Evolutionary conservation across 208 protist species (phyloP).

Genomic region (Strigomonas galati): DNA sequence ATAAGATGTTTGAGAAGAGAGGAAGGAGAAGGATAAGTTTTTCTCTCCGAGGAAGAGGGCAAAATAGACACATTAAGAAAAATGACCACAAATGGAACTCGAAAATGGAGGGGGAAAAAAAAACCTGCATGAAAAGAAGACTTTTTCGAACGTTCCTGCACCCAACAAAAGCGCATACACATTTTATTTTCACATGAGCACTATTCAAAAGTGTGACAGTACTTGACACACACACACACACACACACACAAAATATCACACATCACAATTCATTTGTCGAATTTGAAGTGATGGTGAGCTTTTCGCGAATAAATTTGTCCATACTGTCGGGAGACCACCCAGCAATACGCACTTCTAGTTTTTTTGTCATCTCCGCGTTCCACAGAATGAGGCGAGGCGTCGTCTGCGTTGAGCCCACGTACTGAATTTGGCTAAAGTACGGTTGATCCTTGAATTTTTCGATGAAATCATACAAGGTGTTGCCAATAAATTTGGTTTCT

Average conservation of each 20-base stretch:
- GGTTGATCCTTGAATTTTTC: neutral
- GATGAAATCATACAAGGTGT: slow-evolving; percentile 2
- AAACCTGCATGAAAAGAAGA: neutral
- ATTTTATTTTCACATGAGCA: neutral
- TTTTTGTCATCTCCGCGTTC: slow-evolving; percentile 10
- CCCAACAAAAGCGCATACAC: neutral
- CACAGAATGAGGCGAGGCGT: slow-evolving; percentile 27
- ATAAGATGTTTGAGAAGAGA: no score
- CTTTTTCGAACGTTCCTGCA: neutral
- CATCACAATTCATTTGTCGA: no score
- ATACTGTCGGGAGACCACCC: slow-evolving; percentile 33
- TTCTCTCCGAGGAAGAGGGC: no score
- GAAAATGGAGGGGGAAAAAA: neutral
- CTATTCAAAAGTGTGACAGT: no score
- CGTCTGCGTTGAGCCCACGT: neutral
- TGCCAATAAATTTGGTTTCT: slow-evolving; percentile 10
- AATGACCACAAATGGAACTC: neutral
- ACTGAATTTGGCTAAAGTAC: neutral
- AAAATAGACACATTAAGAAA: neutral
- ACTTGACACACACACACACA: no score
- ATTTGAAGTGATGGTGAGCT: slow-evolving; percentile 4
- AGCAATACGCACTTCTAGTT: slow-evolving; percentile 20
- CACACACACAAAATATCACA: no score
- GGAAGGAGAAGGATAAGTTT: no score
- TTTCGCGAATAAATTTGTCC: slow-evolving; percentile 33